phyloP scores from a whole-genome alignment of 495 filamentous ascomycete species.

The Sordaria brevicollis region DNA sequence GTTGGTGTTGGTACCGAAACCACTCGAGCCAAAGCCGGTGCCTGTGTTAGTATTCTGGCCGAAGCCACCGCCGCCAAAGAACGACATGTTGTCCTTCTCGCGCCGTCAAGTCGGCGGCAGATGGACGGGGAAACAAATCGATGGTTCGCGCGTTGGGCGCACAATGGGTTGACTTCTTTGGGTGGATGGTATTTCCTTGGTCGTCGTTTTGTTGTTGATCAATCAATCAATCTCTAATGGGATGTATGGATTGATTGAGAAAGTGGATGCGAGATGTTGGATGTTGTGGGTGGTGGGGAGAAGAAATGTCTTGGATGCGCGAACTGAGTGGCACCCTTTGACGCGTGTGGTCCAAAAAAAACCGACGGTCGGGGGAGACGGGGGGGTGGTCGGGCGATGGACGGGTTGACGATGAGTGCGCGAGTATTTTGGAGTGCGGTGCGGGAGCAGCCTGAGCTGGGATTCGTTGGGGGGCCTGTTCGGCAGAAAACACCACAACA shows the following conservation, averaged over 20 bases:
- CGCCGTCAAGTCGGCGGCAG: background rate
- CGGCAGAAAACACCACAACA: background rate
- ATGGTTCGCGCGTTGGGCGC: background rate
- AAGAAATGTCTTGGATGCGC: background rate
- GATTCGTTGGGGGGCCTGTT: too few relatives aligned
- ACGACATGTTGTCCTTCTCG: constrained; percentile 32
- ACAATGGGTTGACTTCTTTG: background rate
- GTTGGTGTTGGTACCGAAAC: constrained; percentile 45
- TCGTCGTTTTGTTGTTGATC: background rate
- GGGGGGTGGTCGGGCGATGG: background rate
- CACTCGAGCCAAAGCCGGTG: constrained; percentile 41
- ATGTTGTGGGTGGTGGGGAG: background rate
- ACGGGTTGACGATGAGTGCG: background rate
- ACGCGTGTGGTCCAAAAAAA: background rate
- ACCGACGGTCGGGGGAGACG: background rate
- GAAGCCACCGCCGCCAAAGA: constrained; percentile 45
- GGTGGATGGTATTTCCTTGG: background rate
- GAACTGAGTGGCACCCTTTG: background rate
- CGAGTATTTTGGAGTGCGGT: background rate
- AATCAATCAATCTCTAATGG: background rate
- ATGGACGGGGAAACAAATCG: background rate
- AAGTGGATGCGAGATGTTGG: background rate
- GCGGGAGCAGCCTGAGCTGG: too few relatives aligned
- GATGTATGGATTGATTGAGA: background rate
- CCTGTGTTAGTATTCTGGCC: constrained; percentile 48